phyloP scores from a whole-genome alignment of 2,329 filamentous ascomycete species.

The Fusarium lyarnte region DNA sequence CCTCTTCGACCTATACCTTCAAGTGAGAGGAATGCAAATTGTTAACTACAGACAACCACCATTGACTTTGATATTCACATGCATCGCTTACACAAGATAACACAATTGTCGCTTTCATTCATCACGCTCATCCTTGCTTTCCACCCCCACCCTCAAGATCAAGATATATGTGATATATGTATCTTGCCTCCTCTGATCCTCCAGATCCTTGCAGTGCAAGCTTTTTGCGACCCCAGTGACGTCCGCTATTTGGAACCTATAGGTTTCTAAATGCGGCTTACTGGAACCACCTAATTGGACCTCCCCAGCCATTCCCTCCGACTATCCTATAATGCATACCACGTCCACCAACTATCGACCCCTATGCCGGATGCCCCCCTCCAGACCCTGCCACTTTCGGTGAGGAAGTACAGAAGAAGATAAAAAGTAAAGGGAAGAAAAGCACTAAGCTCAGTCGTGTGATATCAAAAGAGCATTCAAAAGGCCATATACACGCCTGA shows the following conservation, averaged over 20 bases:
- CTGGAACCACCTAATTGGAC: slow-evolving; percentile 5
- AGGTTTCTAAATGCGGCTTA: slow-evolving; percentile 3
- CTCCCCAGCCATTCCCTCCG: slow-evolving; percentile 16
- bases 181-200: neutral
- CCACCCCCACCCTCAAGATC: neutral
- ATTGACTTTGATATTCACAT: neutral
- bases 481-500: slow-evolving; percentile 17
- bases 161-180: neutral
- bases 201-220: slow-evolving; percentile 11
- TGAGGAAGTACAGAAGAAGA: slow-evolving; percentile 32
- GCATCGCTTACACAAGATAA: neutral
- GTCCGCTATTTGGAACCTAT: neutral
- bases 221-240: neutral
- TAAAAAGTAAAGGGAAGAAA: slow-evolving; percentile 28
- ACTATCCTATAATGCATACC: neutral
- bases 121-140: slow-evolving; percentile 34
- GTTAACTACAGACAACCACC: neutral
- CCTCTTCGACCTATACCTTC: neutral
- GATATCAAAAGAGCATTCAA: slow-evolving; percentile 33
- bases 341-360: neutral
- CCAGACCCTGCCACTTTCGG: slow-evolving; percentile 27
- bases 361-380: slow-evolving; percentile 26
- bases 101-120: slow-evolving; percentile 40
- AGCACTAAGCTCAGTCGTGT: slow-evolving; percentile 40
- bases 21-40: neutral